A percentile compares a stretch with the other conserved stretches of the same genome.
Evolutionary conservation across 352 stramenopile genomes (phyloP).

Genomic region (Phytophthora fragariae): DNA sequence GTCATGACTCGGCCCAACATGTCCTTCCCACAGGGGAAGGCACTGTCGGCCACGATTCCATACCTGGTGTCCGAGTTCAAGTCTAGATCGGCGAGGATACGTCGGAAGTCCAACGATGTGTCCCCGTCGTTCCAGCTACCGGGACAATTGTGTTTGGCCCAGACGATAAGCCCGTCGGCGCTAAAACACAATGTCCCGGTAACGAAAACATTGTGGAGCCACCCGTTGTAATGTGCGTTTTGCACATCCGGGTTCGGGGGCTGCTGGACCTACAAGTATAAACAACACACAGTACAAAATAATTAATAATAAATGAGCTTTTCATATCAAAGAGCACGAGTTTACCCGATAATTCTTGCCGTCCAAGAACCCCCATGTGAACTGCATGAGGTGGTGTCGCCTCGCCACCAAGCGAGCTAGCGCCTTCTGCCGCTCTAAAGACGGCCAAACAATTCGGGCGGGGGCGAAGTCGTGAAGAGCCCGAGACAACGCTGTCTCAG

Average conservation of each 20-base stretch:
- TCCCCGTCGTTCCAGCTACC: background rate
- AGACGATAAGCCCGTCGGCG: too few relatives aligned
- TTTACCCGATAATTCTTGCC: background rate
- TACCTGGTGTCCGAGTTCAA: background rate
- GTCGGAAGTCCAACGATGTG: background rate
- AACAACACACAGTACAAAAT: too few relatives aligned
- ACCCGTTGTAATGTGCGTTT: too few relatives aligned
- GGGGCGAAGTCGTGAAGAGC: background rate
- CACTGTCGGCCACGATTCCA: background rate
- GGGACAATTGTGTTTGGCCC: too few relatives aligned
- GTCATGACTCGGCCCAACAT: background rate
- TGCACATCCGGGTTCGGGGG: too few relatives aligned
- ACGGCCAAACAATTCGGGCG: conserved; percentile 8
- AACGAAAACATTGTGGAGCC: too few relatives aligned
- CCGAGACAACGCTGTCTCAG: background rate
- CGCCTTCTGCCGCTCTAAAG: background rate
- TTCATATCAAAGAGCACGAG: background rate
- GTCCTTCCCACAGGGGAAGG: background rate
- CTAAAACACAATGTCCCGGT: too few relatives aligned
- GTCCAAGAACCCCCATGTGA: conserved; percentile 16
- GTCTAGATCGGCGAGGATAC: too few relatives aligned
- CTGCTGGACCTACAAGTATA: too few relatives aligned
- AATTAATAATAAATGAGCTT: background rate
- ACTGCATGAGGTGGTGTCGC: conserved; percentile 10
- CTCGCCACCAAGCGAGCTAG: background rate